Evolutionary conservation across 345 rosid species (phyloP).

Genomic region (Hirschfeldia incana): DNA sequence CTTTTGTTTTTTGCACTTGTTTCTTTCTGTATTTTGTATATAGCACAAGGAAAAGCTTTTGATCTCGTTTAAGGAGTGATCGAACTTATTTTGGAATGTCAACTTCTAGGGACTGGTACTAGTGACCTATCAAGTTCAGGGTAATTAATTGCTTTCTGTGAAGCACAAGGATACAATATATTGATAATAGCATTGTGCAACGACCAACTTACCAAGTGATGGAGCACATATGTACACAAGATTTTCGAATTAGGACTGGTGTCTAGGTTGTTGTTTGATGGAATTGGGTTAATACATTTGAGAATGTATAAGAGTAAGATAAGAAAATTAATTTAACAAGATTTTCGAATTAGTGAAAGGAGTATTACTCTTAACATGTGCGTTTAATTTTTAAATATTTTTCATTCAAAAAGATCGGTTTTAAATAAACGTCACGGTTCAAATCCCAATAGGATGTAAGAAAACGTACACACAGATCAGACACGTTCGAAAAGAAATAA

Average conservation of each 20-base stretch:
- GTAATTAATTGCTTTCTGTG: background rate
- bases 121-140: background rate
- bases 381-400: background rate
- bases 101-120: background rate
- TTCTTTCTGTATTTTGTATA: background rate
- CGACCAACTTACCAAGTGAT: background rate
- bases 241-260: background rate
- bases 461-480: background rate
- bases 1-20: background rate
- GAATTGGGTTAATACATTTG: background rate
- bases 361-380: background rate
- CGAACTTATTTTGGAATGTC: constrained; percentile 15
- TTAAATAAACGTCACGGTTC: background rate
- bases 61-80: background rate
- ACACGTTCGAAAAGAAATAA: background rate
- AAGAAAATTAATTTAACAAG: too few species aligned
- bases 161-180: background rate
- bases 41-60: background rate
- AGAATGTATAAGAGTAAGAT: background rate
- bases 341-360: background rate
- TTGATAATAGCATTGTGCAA: background rate
- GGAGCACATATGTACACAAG: background rate
- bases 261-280: background rate
- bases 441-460: constrained; percentile 14
- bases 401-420: background rate